Evolutionary conservation across 2,329 filamentous ascomycete genomes (phyloP).

Genomic region (Aspergillus neoniger): DNA sequence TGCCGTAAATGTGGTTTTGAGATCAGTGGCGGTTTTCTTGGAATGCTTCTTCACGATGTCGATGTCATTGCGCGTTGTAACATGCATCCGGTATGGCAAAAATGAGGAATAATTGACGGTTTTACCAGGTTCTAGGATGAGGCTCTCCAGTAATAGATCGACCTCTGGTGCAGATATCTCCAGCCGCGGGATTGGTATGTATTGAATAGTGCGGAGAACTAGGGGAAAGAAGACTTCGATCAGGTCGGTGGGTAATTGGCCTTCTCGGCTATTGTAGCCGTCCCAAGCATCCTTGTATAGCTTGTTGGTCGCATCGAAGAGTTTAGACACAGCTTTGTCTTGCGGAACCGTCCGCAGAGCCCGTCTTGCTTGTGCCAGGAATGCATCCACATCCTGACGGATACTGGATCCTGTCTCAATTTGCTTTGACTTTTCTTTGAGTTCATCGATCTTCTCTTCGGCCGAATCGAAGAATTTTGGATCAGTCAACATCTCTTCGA

Average conservation of each 20-base stretch:
- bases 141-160: conserved; percentile 84
- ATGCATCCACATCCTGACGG: conserved; percentile 69
- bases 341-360: conserved; percentile 69
- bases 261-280: conserved; percentile 63
- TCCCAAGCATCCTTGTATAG: conserved; percentile 72
- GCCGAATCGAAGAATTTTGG: conserved; percentile 81
- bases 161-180: conserved; percentile 81
- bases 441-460: conserved; percentile 64
- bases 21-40: conserved; percentile 63
- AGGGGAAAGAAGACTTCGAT: conserved; percentile 80
- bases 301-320: conserved; percentile 67
- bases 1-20: conserved; percentile 73
- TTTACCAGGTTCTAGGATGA: conserved; percentile 83
- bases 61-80: conserved; percentile 83
- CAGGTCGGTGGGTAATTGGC: conserved; percentile 71
- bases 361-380: conserved; percentile 68
- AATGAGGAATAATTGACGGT: conserved; percentile 87
- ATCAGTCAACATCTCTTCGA: conserved; percentile 81
- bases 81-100: conserved; percentile 76
- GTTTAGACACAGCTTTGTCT: conserved; percentile 70
- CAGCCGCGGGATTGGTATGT: conserved; percentile 85
- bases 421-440: conserved; percentile 58
- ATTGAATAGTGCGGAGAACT: conserved; percentile 75
- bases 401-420: conserved; percentile 68
- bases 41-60: conserved; percentile 79